phyloP scores from a whole-genome alignment of 1,284 basidiomycete genomes.

The Gymnopus androsaceus region DNA sequence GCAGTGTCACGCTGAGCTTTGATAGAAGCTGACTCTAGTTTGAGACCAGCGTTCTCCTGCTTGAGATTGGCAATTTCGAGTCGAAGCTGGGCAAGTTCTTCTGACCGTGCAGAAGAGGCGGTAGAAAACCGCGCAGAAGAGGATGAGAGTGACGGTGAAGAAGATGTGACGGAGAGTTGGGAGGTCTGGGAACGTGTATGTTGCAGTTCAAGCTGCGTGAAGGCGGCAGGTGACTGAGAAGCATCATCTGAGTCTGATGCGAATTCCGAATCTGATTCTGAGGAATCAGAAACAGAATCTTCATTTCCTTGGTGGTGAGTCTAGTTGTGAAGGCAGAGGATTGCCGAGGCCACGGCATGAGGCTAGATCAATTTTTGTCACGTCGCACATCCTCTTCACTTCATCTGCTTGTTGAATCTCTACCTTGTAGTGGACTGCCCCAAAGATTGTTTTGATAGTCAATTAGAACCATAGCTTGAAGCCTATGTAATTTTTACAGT shows the following conservation, averaged over 20 bases:
- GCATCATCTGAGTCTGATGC: background rate
- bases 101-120: background rate
- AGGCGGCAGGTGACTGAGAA: background rate
- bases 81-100: background rate
- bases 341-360: no score
- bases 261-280: background rate
- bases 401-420: background rate
- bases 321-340: background rate
- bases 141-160: background rate
- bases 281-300: background rate
- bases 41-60: background rate
- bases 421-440: no score
- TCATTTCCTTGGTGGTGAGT: background rate
- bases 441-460: no score
- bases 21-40: background rate
- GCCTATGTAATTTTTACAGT: no score
- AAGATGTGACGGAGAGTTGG: background rate
- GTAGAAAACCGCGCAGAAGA: background rate
- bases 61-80: background rate
- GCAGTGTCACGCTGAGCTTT: background rate
- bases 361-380: background rate
- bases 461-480: no score
- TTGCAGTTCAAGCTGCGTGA: background rate
- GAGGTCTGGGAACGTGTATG: background rate
- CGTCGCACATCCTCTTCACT: background rate